Base-by-base conservation (phyloP, 2,329 filamentous ascomycete genomes). In the Talaromyces sp. region DNA sequence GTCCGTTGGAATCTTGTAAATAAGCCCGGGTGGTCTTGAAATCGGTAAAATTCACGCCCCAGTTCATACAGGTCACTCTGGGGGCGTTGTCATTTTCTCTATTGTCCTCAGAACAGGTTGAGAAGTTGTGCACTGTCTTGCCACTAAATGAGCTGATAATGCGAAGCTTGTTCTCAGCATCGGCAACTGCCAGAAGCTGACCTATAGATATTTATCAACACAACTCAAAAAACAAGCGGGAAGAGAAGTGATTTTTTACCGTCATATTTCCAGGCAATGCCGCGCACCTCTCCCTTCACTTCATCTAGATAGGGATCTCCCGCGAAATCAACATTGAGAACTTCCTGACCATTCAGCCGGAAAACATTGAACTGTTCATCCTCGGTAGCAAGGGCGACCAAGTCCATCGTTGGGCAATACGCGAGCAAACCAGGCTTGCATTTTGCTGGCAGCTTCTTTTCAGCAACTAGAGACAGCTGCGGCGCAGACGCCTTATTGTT, bases 381-480 rank as follows among this genome's bases (percentile, higher is more conserved):
- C 16, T 83, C 81, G n/a, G 83, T 85, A 14, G 89, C 88, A 12
- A 91, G 80, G 12, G 90, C 89, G 12, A 92, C 82, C 53, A 98
- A 82, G 76, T 97, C 91, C 79, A 96, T 90, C 8, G 88, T 89
- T 16, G 93, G 91, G 75, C 92, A 96, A 75, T 90, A 91, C 30
- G 87, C 83, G 36, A 94, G 81, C 57, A 89, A 69, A 62, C 68
- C 70, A 57, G 73, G 64, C 66, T 79, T 79, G 68, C 76, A 77
- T 75, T 75, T 78, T 68, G 72, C 69, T 34, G 74, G 68, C 44
- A 79, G 68, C 56, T 69, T 72, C 66, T 79, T 78, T 65, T 78
- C 76, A 50, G 72, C 73, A 53, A 78, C 73, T 16, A 73, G 68
- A 6, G 72, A 72, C 62, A 79, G 74, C 62, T 75, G 73, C n/a